These are phyloP conservation scores for Harringtonia lauricola DNA, from an alignment of 2,329 filamentous ascomycete genomes.

Conservation along the genomic window DNA sequence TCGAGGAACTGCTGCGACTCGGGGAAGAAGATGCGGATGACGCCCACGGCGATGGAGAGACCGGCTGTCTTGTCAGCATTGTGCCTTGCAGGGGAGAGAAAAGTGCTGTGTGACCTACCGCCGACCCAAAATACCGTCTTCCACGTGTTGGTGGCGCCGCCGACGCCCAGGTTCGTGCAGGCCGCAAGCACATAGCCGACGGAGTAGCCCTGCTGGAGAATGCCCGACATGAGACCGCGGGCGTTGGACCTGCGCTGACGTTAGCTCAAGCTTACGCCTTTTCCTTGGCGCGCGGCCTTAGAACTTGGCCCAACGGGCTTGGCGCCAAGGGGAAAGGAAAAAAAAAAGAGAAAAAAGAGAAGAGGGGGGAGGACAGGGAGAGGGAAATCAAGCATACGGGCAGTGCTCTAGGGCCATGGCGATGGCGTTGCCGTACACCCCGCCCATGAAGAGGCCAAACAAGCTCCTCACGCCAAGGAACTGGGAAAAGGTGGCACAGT, in stretches of 20 bases:
- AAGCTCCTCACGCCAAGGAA: constrained; percentile 66
- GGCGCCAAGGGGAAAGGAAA: neutral
- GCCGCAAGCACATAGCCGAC: constrained; percentile 53
- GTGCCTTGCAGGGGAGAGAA: neutral
- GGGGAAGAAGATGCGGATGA: constrained; percentile 58
- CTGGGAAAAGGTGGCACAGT: constrained; percentile 53
- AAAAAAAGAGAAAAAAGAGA: no score
- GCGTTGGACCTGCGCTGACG: constrained; percentile 30
- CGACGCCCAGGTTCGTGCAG: constrained; percentile 38
- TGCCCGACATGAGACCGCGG: constrained; percentile 63
- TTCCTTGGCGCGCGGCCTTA: neutral
- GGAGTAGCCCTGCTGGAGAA: constrained; percentile 64
- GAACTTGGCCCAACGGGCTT: no score
- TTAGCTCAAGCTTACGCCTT: no score
- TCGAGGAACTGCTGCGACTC: constrained; percentile 68
- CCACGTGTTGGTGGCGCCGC: constrained; percentile 51
- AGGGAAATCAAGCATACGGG: constrained; percentile 26
- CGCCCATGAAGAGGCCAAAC: constrained; percentile 76
- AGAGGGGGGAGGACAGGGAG: no score
- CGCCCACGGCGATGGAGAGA: constrained; percentile 55
- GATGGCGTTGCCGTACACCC: constrained; percentile 66
- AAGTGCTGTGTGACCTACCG: neutral
- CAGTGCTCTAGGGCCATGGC: constrained; percentile 69
- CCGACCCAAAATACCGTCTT: constrained; percentile 63
- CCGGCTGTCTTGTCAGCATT: constrained; percentile 35